Percentiles rank a stretch among this genome's conserved stretches.
phyloP scores from a whole-genome alignment of 2,329 filamentous ascomycete genomes.

The Pestalotiopsis sp. region DNA sequence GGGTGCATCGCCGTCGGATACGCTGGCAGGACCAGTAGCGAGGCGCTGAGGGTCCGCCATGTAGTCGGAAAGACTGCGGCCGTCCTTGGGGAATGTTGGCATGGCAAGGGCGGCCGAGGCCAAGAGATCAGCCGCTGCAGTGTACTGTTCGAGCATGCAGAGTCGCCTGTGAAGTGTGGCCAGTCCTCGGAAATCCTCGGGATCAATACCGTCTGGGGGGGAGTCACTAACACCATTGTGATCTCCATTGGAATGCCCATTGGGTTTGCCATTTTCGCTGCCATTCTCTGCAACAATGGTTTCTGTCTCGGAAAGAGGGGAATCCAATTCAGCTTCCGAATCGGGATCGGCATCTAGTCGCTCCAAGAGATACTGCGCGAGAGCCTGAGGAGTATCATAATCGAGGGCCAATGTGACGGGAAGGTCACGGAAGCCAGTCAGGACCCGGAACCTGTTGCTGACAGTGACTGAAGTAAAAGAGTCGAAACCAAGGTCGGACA shows the following conservation, averaged over 20 bases:
- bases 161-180: constrained; percentile 11
- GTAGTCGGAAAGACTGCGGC: not conserved
- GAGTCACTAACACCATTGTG: not conserved
- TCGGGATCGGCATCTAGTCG: constrained; percentile 3
- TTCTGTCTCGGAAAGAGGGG: not conserved
- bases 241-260: not conserved
- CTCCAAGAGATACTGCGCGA: constrained; percentile 7
- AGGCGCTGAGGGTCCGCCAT: constrained; percentile 10
- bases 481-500: constrained; percentile 8
- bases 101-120: constrained; percentile 11
- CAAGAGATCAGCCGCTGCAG: constrained; percentile 10
- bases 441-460: constrained; percentile 6
- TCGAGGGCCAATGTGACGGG: constrained; percentile 10
- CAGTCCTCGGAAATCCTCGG: constrained; percentile 8
- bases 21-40: constrained; percentile 2
- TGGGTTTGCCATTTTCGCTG: not conserved
- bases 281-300: not conserved
- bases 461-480: constrained; percentile 9
- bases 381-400: constrained; percentile 10
- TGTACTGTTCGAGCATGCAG: constrained; percentile 8
- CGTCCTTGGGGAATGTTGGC: constrained; percentile 10
- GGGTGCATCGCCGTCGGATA: not conserved
- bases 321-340: constrained; percentile 1
- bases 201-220: not conserved
- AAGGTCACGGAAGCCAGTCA: constrained; percentile 11